Percentiles rank a stretch among this genome's conserved stretches.
These are phyloP conservation scores for Limnomonas spitsbergensis DNA, from an alignment of 139 green algal genomes.

Conservation along the genomic window DNA sequence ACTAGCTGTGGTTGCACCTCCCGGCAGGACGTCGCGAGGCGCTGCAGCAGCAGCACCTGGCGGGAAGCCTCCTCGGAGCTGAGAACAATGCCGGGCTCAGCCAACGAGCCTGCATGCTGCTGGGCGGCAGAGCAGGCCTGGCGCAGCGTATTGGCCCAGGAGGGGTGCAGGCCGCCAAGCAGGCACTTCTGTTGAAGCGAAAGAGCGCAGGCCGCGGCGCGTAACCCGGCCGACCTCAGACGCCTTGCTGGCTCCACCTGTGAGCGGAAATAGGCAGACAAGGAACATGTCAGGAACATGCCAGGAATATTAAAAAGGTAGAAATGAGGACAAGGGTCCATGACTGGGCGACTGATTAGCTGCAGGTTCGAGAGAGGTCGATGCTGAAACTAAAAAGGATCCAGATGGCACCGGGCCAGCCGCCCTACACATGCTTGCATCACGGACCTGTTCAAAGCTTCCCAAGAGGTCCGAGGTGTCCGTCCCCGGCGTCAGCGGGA, in stretches of 20 bases:
- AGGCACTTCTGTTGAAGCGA: not conserved
- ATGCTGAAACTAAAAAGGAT: too few species aligned
- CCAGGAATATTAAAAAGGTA: too few species aligned
- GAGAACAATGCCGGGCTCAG: constrained; percentile 7
- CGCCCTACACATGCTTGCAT: too few species aligned
- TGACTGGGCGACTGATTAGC: too few species aligned
- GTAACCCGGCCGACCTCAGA: not conserved
- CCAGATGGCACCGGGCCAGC: too few species aligned
- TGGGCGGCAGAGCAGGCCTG: not conserved
- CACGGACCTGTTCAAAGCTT: constrained; percentile 96
- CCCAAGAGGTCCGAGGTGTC: constrained; percentile 96
- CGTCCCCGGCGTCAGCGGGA: constrained; percentile 78
- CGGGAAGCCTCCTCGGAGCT: not conserved
- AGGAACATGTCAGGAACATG: too few species aligned
- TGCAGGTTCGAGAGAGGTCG: too few species aligned
- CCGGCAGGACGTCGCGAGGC: too few species aligned
- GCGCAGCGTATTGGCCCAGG: not conserved
- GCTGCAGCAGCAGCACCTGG: constrained; percentile 5
- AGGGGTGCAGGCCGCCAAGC: not conserved
- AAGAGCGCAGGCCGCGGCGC: not conserved
- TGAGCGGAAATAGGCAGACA: too few species aligned
- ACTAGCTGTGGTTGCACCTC: too few species aligned
- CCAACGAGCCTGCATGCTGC: not conserved
- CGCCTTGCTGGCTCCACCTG: not conserved
- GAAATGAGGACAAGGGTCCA: too few species aligned